phyloP scores from a whole-genome alignment of 2,329 filamentous ascomycete genomes.

The Elsinoe batatas region DNA sequence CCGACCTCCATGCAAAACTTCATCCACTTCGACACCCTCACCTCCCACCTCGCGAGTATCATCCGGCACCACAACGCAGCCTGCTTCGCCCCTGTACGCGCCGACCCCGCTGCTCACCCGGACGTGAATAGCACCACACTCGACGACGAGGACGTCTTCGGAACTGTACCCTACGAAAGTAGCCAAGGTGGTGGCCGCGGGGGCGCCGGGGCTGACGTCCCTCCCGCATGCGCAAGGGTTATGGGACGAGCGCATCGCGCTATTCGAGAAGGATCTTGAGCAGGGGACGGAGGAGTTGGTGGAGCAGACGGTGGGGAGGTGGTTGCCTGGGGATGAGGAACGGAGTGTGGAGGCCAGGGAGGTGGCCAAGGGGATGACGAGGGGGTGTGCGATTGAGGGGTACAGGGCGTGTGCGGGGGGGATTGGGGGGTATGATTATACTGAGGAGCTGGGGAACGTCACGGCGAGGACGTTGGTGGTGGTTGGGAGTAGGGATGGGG shows the following conservation, averaged over 20 bases:
- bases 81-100: slow-evolving; percentile 10
- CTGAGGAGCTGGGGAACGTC: slow-evolving; percentile 15
- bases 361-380: slow-evolving; percentile 18
- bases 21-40: slow-evolving; percentile 21
- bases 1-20: slow-evolving; percentile 6
- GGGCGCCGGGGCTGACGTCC: slow-evolving; percentile 21
- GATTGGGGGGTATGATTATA: slow-evolving; percentile 23
- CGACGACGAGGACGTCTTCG: slow-evolving; percentile 16
- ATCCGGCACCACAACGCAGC: background rate
- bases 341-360: slow-evolving; percentile 18
- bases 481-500: slow-evolving; percentile 20
- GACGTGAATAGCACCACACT: slow-evolving; percentile 10
- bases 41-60: slow-evolving; percentile 21
- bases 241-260: slow-evolving; percentile 21
- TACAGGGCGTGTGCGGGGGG: slow-evolving; percentile 22
- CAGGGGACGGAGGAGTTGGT: slow-evolving; percentile 17
- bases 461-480: slow-evolving; percentile 19
- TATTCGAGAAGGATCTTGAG: slow-evolving; percentile 18
- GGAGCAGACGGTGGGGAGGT: slow-evolving; percentile 20
- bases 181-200: slow-evolving; percentile 19
- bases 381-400: slow-evolving; percentile 19
- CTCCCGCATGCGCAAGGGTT: slow-evolving; percentile 17
- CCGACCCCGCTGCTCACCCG: background rate
- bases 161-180: slow-evolving; percentile 21
- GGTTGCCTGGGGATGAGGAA: slow-evolving; percentile 19